Conservation (phyloP, 306 rosid species). For the Boehmeria nivea region DNA sequence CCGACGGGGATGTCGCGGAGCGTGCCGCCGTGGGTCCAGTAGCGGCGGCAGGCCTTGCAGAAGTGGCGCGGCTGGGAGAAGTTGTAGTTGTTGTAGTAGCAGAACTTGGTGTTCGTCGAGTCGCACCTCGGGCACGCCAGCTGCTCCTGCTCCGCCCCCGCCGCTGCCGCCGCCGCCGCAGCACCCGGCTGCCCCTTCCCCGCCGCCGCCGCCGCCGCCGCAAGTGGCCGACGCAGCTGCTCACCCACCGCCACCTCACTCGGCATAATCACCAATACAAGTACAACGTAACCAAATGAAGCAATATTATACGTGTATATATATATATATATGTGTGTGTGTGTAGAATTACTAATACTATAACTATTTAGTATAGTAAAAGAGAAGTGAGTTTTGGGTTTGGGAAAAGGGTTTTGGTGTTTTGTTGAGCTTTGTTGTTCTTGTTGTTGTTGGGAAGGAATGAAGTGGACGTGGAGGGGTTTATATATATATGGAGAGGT, state of each 20-base stretch:
- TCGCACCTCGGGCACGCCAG: conserved; percentile 94
- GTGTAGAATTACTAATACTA: neutral
- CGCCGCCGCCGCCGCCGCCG: conserved; percentile 57
- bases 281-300: too few species aligned
- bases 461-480: too few species aligned
- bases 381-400: too few species aligned
- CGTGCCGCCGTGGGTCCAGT: conserved; percentile 98
- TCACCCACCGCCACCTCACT: neutral
- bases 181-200: conserved; percentile 36
- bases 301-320: too few species aligned
- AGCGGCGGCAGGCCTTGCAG: conserved; percentile 97
- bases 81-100: conserved; percentile 96
- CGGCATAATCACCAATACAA: neutral
- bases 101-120: conserved; percentile 91
- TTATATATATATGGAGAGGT: neutral
- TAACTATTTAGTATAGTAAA: too few species aligned
- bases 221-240: conserved; percentile 53
- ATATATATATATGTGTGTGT: neutral
- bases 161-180: conserved; percentile 6
- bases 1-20: conserved; percentile 97
- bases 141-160: conserved; percentile 82
- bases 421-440: too few species aligned
- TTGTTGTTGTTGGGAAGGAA: too few species aligned
- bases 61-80: conserved; percentile 97
- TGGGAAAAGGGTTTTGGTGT: too few species aligned